These are phyloP conservation scores for Eragrostis nindensis DNA, from an alignment of 176 grass and related monocot genomes.

Conservation along the genomic window DNA sequence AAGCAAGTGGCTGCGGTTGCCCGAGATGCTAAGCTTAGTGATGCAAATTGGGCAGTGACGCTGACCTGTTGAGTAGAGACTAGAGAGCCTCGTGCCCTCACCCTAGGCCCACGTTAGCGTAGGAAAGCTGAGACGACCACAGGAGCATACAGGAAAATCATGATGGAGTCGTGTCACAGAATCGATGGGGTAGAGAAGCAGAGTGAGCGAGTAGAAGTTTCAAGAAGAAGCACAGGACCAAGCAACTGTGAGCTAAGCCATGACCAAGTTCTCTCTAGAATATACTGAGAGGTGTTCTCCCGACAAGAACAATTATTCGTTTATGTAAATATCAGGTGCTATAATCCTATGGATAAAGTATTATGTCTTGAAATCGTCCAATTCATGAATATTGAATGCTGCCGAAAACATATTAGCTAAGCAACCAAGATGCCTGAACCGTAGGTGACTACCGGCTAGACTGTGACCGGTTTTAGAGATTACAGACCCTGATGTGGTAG, in stretches of 20 bases:
- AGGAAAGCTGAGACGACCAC: neutral
- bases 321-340: conserved; percentile 4
- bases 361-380: conserved; percentile 4
- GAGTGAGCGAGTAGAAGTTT: conserved; percentile 40
- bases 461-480: conserved; percentile 33
- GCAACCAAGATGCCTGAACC: conserved; percentile 23
- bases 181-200: neutral
- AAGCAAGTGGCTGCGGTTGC: conserved; percentile 34
- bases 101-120: conserved; percentile 7
- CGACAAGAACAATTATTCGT: conserved; percentile 1
- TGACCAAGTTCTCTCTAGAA: conserved; percentile 32
- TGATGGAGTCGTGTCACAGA: conserved; percentile 16
- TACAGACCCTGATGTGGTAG: conserved; percentile 36
- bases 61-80: conserved; percentile 34
- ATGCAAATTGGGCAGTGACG: conserved; percentile 36
- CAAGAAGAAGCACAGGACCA: conserved; percentile 25
- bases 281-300: neutral
- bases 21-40: conserved; percentile 26
- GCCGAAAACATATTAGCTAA: conserved; percentile 1
- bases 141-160: conserved; percentile 10
- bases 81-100: neutral
- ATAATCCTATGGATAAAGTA: conserved; percentile 1
- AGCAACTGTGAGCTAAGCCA: conserved; percentile 1
- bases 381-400: neutral
- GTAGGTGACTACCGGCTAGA: conserved; percentile 10